Evolutionary conservation across 73 alveolate species (phyloP).

Genomic region (Blepharisma japonicum): DNA sequence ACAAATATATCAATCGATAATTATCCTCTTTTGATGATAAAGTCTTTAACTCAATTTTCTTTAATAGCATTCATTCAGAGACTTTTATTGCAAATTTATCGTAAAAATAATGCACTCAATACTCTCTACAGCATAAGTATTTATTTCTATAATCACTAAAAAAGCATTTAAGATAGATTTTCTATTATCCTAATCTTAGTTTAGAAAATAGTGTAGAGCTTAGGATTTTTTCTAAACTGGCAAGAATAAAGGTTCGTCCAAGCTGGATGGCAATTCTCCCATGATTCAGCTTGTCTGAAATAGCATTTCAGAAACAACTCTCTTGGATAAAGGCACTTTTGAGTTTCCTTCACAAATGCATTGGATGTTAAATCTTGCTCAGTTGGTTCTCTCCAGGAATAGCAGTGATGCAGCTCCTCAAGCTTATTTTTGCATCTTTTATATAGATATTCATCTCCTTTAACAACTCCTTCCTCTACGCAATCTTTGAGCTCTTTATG

Average conservation of each 20-base stretch:
- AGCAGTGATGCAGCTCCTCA: conserved; percentile 15
- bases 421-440: neutral
- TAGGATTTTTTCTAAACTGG: conserved; percentile 23
- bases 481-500: conserved; percentile 11
- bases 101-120: too few species aligned
- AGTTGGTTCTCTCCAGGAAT: conserved; percentile 24
- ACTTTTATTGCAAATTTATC: too few species aligned
- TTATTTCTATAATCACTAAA: too few species aligned
- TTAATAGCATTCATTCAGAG: too few species aligned
- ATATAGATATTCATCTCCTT: neutral
- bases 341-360: neutral
- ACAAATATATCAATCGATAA: too few species aligned
- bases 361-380: neutral
- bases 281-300: conserved; percentile 15
- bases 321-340: conserved; percentile 4
- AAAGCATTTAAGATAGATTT: too few species aligned
- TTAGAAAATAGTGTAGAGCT: too few species aligned
- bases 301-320: conserved; percentile 11
- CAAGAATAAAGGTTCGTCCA: neutral
- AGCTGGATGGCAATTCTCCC: neutral
- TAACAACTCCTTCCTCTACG: conserved; percentile 1
- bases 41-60: too few species aligned
- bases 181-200: too few species aligned
- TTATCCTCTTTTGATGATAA: too few species aligned
- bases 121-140: too few species aligned